Base-by-base conservation (phyloP, 2,329 filamentous ascomycete genomes). In the Trichoderma polysporum region DNA sequence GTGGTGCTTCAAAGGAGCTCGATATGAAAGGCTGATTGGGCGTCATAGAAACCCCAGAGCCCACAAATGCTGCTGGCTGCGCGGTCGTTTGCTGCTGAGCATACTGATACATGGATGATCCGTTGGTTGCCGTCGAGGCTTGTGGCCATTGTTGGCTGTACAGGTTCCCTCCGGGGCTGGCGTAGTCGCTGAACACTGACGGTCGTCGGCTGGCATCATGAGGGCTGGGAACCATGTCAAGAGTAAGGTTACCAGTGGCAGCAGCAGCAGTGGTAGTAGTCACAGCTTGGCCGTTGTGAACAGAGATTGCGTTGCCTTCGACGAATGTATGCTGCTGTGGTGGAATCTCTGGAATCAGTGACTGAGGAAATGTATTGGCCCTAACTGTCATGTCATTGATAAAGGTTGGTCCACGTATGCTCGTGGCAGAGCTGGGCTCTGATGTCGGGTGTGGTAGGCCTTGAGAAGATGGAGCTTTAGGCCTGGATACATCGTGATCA, bases 181-280 rank as follows among this genome's bases (percentile, higher is more conserved):
- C 71, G 52, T 84, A 86, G n/a, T 86, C 84, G 33, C 80, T 77
- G 17, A 85, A 76, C 2, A 79, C 73, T 0, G 84, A 84, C 0
- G 83, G 76, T 19, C 84, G 80, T 33, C 84, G 79, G 68, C 80
- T 80, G 1, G 77, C 81, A 41, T 83, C 82, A 61, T 85, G 82
- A 2, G 81, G 74, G 41, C 76, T 79, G 1, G 81, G 70, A 6
- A 84, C 80, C 69, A 85, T 77, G 39, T 85, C 83, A 22, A 86
- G 73, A 2, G 79, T 72, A 10, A 86, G 74, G 37, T 74, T 73
- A 12, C 74, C 71, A 19, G 73, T 75, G 6, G 74, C 69, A 13
- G 75, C 70, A 41, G 79, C 71, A 19, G 73, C 75, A 6, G 74
- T 69, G 10, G 75, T 70, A 39, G 79, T 79, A 8, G 81, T 78